phyloP scores from a whole-genome alignment of 106 monocot genomes.

The Apostasia ramifera region DNA sequence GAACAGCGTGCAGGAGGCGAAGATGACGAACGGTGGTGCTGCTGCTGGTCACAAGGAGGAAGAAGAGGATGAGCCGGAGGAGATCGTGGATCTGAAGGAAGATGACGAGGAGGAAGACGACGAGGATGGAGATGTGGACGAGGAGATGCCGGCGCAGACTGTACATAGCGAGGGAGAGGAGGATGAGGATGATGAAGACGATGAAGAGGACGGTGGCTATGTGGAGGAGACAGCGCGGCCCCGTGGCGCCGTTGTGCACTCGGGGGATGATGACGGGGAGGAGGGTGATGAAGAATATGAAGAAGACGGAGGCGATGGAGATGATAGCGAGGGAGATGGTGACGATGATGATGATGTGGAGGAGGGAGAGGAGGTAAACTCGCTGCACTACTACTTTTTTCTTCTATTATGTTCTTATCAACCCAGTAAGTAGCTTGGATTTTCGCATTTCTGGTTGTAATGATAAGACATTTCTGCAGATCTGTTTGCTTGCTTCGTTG shows the following conservation, averaged over 20 bases:
- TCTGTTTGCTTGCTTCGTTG: neutral
- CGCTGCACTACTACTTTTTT: neutral
- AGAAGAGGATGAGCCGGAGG: neutral
- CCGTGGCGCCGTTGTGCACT: neutral
- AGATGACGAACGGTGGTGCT: neutral
- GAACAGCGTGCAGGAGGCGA: neutral
- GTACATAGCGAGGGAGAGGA: neutral
- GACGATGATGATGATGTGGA: neutral
- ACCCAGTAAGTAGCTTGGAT: neutral
- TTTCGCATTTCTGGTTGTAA: neutral
- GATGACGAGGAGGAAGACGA: neutral
- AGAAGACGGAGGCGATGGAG: neutral
- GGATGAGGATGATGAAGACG: conserved; percentile 1
- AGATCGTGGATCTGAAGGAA: neutral
- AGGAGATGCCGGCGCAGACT: too few species aligned
- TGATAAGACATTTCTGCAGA: neutral
- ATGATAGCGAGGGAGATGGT: neutral
- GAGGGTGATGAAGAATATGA: neutral
- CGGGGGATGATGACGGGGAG: neutral
- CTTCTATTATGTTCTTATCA: too few species aligned
- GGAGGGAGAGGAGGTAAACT: conserved; percentile 1
- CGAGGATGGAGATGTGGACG: too few species aligned
- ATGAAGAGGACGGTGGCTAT: neutral
- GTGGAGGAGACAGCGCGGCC: neutral
- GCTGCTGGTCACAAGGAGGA: neutral